Evolutionary conservation across 306 rosid genomes (phyloP), one percentile per base, ranked within the genome.

Genomic region (Nissolia schottii): DNA sequence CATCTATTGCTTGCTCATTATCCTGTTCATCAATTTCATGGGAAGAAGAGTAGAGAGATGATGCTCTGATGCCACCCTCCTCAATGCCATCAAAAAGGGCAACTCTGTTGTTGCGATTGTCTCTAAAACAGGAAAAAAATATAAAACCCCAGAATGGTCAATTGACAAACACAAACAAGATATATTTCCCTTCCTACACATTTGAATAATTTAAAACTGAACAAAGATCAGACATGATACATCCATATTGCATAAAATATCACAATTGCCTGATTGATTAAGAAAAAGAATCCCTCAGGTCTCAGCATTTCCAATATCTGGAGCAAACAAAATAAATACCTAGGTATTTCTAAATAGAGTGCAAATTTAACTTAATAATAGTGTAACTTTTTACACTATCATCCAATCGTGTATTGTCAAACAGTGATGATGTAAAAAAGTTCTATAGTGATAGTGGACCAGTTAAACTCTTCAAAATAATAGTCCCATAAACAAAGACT

Each of bases 1-100:
- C 98, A 16, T 87, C 97, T 63, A 93, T 37, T 58, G 92, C 96
- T 64, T 84, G 78, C 62, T 90, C 98, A 70, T 93, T 93, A 51
- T 87, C 96, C 7, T 90, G 98, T 75, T 93, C 98, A 81, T 90
- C 96, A 57, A 93, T 93, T 86, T 93, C 98, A 81, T 93, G 97
- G 64, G 86, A 75, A 59, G 86, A 79, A 45, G 86, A 79, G 73
- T 79, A 83, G 5, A 80, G 60, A 22, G 86, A 79, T 50, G 78
- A 59, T 58, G 83, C 69, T 76, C 86, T 70, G 69, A 79, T 71
- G 64, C 86, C 86, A 11, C 86, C 86, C 79, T 83, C 86, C 65
- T 83, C 86, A 61, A 83, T 83, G 23, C 86, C 86, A 79, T 83
- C 86, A 58, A 83, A 83, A 70, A 79, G 86, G 38, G 86, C 80